These are phyloP conservation scores for Hamamelis virginiana DNA, from an alignment of 164 flowering plant species.

Conservation along the genomic window DNA sequence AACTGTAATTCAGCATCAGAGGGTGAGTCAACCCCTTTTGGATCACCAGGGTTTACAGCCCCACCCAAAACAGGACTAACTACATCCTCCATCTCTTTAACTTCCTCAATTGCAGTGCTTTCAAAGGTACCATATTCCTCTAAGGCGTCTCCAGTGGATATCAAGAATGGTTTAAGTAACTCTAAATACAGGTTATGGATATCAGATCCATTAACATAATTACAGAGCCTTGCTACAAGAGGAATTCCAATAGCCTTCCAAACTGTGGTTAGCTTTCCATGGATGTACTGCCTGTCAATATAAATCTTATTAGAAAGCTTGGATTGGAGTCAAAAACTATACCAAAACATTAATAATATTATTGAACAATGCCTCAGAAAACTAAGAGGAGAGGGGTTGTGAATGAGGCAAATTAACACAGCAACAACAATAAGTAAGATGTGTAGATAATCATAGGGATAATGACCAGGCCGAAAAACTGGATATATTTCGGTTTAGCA, in stretches of 20 bases:
- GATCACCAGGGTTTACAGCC: constrained; percentile 19
- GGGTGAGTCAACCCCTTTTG: constrained; percentile 19
- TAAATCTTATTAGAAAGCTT: constrained; percentile 2
- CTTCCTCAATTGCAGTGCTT: constrained; percentile 32
- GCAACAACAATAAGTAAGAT: no score
- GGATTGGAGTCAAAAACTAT: neutral
- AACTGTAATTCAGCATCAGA: constrained; percentile 49
- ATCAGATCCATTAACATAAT: constrained; percentile 52
- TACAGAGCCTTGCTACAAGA: constrained; percentile 49
- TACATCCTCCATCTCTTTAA: constrained; percentile 26
- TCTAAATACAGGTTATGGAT: constrained; percentile 45
- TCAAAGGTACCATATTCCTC: constrained; percentile 25
- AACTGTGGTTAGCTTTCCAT: constrained; percentile 41
- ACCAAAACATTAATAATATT: neutral
- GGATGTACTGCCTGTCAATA: constrained; percentile 44
- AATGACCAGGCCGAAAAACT: no score
- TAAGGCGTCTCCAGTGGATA: constrained; percentile 22
- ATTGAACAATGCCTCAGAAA: neutral
- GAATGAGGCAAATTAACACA: no score
- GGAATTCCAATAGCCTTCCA: constrained; percentile 83
- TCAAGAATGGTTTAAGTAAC: constrained; percentile 53
- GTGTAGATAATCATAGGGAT: no score
- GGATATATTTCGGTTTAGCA: no score
- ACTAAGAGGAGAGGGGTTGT: neutral
- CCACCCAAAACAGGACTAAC: constrained; percentile 19